phyloP scores from a whole-genome alignment of 2,329 filamentous ascomycete genomes.

The Colletotrichum brevisporum region DNA sequence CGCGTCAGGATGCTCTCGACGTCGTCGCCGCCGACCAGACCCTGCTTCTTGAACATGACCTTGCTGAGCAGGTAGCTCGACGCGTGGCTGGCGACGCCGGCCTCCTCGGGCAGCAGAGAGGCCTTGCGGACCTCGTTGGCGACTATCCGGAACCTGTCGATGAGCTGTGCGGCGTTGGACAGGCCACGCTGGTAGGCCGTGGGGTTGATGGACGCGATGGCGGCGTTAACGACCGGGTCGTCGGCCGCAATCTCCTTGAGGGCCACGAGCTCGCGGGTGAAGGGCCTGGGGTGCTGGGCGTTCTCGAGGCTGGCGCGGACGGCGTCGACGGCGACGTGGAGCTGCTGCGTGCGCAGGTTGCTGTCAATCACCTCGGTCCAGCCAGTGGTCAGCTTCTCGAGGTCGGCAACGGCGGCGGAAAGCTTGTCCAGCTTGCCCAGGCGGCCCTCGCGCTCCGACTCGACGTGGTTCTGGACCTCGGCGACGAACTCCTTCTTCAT shows the following conservation, averaged over 20 bases:
- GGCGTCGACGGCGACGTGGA: slow-evolving; percentile 95
- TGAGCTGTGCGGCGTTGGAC: slow-evolving; percentile 84
- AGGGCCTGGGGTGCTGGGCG: slow-evolving; percentile 81
- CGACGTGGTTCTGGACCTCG: slow-evolving; percentile 85
- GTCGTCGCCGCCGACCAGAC: slow-evolving; percentile 85
- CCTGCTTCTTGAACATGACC: slow-evolving; percentile 95
- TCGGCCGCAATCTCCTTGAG: slow-evolving; percentile 91
- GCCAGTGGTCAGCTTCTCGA: slow-evolving; percentile 88
- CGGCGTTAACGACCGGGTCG: slow-evolving; percentile 89
- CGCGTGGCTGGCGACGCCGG: slow-evolving; percentile 93
- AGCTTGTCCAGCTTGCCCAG: slow-evolving; percentile 89
- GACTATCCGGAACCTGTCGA: slow-evolving; percentile 96
- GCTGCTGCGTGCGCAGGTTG: slow-evolving; percentile 94
- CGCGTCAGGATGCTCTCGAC: slow-evolving; percentile 94
- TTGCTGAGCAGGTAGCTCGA: slow-evolving; percentile 92
- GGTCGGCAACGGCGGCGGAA: slow-evolving; percentile 80
- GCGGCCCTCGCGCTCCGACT: slow-evolving; percentile 88
- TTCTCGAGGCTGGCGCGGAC: slow-evolving; percentile 88
- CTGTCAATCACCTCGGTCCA: slow-evolving; percentile 93
- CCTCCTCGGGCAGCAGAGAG: slow-evolving; percentile 90
- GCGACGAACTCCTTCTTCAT: slow-evolving; percentile 88
- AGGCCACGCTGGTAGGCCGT: slow-evolving; percentile 93
- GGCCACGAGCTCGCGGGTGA: slow-evolving; percentile 92
- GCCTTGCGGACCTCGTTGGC: slow-evolving; percentile 95
- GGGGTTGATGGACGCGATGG: slow-evolving; percentile 97